Percentiles rank a stretch among this genome's conserved stretches.
These are phyloP conservation scores for Cutaneotrichosporon arboriforme DNA, from an alignment of 1,284 basidiomycete genomes.

Conservation along the genomic window DNA sequence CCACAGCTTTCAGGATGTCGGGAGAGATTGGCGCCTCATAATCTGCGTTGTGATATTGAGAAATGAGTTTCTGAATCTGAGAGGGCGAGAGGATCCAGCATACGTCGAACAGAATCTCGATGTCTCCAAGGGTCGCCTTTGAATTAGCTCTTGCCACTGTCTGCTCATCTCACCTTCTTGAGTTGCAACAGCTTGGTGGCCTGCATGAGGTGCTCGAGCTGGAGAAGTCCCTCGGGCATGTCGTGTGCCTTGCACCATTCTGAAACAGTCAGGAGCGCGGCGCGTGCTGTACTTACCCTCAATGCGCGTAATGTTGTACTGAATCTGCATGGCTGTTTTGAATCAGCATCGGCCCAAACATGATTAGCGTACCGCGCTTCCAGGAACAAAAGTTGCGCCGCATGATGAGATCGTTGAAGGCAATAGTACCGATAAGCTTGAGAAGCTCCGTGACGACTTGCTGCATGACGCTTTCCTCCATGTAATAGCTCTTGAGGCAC, in stretches of 20 bases:
- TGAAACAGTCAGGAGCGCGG: conserved; percentile 28
- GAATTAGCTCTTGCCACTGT: background rate
- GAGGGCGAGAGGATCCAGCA: conserved; percentile 99
- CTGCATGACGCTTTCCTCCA: conserved; percentile 95
- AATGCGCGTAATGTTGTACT: conserved; percentile 96
- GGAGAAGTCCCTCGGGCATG: conserved; percentile 97
- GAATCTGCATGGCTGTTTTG: conserved; percentile 90
- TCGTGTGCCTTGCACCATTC: conserved; percentile 91
- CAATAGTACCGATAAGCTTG: conserved; percentile 93
- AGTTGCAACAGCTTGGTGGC: conserved; percentile 96
- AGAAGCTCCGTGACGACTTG: conserved; percentile 95
- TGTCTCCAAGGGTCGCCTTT: conserved; percentile 82
- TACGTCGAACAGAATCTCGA: conserved; percentile 98
- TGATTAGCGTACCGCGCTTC: conserved; percentile 77
- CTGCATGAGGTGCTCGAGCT: conserved; percentile 98
- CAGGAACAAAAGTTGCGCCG: conserved; percentile 98
- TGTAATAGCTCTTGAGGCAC: conserved; percentile 96
- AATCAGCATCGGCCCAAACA: background rate
- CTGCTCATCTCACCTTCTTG: conserved; percentile 69
- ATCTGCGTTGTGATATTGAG: conserved; percentile 97
- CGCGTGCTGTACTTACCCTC: conserved; percentile 58
- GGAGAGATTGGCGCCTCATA: conserved; percentile 86
- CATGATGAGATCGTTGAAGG: conserved; percentile 99
- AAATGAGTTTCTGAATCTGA: conserved; percentile 98
- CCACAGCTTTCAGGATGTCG: conserved; percentile 93